Base-by-base conservation (phyloP, 164 flowering plant species). In the Berberis thunbergii region DNA sequence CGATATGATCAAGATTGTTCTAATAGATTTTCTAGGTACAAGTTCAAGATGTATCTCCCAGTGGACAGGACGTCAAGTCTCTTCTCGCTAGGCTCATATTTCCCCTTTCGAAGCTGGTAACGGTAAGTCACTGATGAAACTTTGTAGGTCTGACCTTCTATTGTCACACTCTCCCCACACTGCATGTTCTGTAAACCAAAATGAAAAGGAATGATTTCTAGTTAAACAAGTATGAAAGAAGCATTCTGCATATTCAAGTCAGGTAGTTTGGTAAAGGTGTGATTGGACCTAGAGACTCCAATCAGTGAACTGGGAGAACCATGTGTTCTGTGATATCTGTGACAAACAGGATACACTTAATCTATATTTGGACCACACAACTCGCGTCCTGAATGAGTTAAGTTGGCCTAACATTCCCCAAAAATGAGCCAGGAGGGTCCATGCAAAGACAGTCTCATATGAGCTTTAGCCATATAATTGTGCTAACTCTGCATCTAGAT, bases 91-190 rank as follows among this genome's bases (percentile, higher is more conserved):
- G 97, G 95, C 71, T 88, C 93, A 52, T 87, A 94, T 72, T 80
- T 88, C 43, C 97, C 97, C 72, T 86, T 88, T 56, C 96, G 80
- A 44, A 93, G 97, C 77, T 87, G 88, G 77, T 90, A 90, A 1
- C 96, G 85, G 57, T 88, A 90, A 61, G 90, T 93, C 54, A 89
- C 94, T 66, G 98, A 83, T 44, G 90, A 86, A 68, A 93, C 77
- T 0, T 87, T 93, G 64, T 93, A 93, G 13, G 82, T 67, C 65
- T 82, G 91, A 69, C 89, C 98, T 77, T 88, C 98, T 60, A 87
- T 86, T 43, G 87, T 87, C 65, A 92, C 95, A 66, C 79, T 83
- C 65, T 92, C 98, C 42, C 96, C 98, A 75, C 95, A 84, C 45
- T 92, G 98, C 79, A 89, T 59, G 71, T 92, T 86, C 95, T 92